A percentile compares a stretch with the other conserved stretches of the same genome.
Evolutionary conservation across 768 basidiomycete genomes (phyloP).

Genomic region (Russula lepida): DNA sequence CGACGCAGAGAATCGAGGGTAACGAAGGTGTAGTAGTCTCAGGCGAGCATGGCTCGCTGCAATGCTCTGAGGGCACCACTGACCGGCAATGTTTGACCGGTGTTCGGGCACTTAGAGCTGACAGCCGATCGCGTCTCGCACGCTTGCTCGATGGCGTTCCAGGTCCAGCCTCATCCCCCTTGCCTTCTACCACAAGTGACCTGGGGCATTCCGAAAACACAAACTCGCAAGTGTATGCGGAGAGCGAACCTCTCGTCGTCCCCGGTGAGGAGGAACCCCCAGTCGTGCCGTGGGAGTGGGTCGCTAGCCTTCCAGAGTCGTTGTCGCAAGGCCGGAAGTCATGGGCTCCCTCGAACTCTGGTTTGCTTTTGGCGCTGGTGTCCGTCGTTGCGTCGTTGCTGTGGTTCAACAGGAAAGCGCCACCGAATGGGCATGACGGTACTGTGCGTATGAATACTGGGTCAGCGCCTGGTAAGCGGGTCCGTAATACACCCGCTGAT

Average conservation of each 20-base stretch:
- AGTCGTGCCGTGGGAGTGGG: constrained; percentile 4
- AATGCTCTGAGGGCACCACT: constrained; percentile 29
- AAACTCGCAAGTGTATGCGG: constrained; percentile 4
- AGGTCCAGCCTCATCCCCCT: background rate
- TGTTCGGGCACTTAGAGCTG: constrained; percentile 45
- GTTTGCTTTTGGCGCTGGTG: constrained; percentile 5
- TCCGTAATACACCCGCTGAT: background rate
- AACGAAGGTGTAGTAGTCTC: constrained; percentile 28
- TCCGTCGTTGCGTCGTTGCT: background rate
- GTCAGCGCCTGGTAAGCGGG: background rate
- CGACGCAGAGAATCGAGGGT: constrained; percentile 19
- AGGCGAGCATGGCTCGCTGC: background rate
- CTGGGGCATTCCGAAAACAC: constrained; percentile 26
- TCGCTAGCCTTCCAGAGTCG: background rate
- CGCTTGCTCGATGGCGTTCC: constrained; percentile 56
- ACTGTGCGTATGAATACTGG: no score
- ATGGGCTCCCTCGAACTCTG: constrained; percentile 3
- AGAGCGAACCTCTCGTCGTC: background rate
- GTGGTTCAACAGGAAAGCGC: constrained; percentile 4
- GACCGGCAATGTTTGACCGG: constrained; percentile 59
- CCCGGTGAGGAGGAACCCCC: background rate
- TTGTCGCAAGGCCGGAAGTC: background rate
- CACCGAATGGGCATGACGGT: background rate
- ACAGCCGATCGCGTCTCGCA: constrained; percentile 33
- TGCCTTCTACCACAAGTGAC: constrained; percentile 22